phyloP scores from a whole-genome alignment of 2,329 filamentous ascomycete species.

The Rugonectria rugulosa region DNA sequence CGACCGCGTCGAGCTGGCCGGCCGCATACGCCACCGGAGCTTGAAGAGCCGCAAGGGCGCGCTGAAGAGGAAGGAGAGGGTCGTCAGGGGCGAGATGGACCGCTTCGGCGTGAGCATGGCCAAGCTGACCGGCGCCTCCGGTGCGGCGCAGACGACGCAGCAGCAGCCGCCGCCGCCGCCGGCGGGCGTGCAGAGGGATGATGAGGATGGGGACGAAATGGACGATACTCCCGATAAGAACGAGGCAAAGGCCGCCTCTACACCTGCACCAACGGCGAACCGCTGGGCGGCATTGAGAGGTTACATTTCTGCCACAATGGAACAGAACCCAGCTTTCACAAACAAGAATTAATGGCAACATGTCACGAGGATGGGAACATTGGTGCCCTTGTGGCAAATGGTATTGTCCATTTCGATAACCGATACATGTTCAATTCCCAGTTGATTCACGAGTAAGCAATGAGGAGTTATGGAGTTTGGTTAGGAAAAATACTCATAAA shows the following conservation, averaged over 20 bases:
- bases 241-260: constrained; percentile 24
- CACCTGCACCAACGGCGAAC: constrained; percentile 55
- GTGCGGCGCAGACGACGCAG: constrained; percentile 26
- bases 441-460: too few species aligned
- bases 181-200: constrained; percentile 18
- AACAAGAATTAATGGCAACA: constrained; percentile 34
- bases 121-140: constrained; percentile 62
- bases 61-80: constrained; percentile 80
- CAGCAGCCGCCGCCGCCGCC: too few species aligned
- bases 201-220: constrained; percentile 27
- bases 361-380: too few species aligned
- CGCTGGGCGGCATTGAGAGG: constrained; percentile 83
- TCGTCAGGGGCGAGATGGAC: constrained; percentile 83
- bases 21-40: constrained; percentile 76
- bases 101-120: constrained; percentile 86
- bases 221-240: constrained; percentile 9
- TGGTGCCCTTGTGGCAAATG: too few species aligned
- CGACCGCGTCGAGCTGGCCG: constrained; percentile 54
- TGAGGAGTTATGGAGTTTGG: constrained; percentile 31
- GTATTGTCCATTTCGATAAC: too few species aligned
- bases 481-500: not conserved
- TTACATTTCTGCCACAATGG: constrained; percentile 88
- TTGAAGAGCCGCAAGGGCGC: constrained; percentile 79
- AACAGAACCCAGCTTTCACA: constrained; percentile 81
- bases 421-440: too few species aligned